A percentile compares a stretch with the other conserved stretches of the same genome.
phyloP scores from a whole-genome alignment of 345 rosid genomes.

The Syzygium jambos region DNA sequence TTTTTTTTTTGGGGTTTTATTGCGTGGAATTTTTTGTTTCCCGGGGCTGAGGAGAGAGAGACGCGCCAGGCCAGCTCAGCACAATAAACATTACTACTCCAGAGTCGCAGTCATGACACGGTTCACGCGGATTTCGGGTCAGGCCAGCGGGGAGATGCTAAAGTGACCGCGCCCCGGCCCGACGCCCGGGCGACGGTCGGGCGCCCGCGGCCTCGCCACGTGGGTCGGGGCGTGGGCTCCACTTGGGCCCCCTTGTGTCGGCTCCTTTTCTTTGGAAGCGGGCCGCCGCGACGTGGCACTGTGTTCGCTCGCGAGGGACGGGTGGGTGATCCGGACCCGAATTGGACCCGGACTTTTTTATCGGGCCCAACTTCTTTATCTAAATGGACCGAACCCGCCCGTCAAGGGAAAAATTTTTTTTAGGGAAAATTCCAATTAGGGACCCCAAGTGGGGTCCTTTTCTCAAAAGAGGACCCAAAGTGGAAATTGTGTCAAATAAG shows the following conservation, averaged over 20 bases:
- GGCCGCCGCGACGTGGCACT: neutral
- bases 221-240: neutral
- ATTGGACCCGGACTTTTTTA: too few species aligned
- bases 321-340: too few species aligned
- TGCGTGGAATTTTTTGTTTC: neutral
- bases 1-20: neutral
- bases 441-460: too few species aligned
- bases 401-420: too few species aligned
- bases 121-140: neutral
- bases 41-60: neutral
- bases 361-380: too few species aligned
- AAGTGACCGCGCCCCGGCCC: neutral
- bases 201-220: neutral
- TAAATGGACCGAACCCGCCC: neutral
- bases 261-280: neutral
- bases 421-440: too few species aligned
- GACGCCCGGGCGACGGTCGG: neutral
- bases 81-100: neutral
- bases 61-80: neutral
- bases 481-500: too few species aligned
- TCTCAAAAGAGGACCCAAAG: too few species aligned
- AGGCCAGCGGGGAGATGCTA: neutral
- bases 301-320: too few species aligned
- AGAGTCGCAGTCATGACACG: neutral
- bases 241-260: neutral